These are phyloP conservation scores for Stereum hirsutum DNA, from an alignment of 1,284 basidiomycete species.

Conservation along the genomic window DNA sequence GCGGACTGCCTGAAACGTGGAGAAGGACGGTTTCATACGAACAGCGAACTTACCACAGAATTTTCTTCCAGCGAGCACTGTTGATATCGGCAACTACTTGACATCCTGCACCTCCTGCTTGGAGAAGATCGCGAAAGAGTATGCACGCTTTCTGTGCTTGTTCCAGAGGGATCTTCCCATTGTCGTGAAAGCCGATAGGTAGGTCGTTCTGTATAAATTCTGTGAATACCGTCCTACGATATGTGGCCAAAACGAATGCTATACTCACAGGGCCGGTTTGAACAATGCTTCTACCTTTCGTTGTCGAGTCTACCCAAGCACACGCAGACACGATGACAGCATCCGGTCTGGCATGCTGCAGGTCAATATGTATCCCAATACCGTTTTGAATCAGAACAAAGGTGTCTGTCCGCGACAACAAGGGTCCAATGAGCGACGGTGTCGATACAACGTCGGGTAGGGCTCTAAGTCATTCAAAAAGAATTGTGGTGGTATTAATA, in stretches of 20 bases:
- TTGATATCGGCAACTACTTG: slow-evolving; percentile 27
- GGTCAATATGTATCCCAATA: slow-evolving; percentile 28
- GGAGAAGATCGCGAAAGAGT: slow-evolving; percentile 22
- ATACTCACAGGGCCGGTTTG: slow-evolving; percentile 19
- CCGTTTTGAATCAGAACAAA: slow-evolving; percentile 31
- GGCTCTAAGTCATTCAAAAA: slow-evolving; percentile 9
- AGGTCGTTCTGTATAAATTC: slow-evolving; percentile 17
- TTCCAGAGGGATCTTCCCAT: slow-evolving; percentile 10
- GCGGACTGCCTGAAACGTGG: neutral
- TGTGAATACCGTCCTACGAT: neutral
- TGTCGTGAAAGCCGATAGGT: slow-evolving; percentile 23
- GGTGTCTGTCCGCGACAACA: slow-evolving; percentile 16
- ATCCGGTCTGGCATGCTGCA: slow-evolving; percentile 19
- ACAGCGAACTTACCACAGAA: slow-evolving; percentile 24
- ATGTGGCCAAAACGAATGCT: neutral
- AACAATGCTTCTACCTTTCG: slow-evolving; percentile 19
- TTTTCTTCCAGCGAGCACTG: slow-evolving; percentile 34
- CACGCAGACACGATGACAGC: slow-evolving; percentile 25
- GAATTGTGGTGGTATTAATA: neutral
- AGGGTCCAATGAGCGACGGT: slow-evolving; percentile 19
- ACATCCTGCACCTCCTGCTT: slow-evolving; percentile 24
- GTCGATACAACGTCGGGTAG: slow-evolving; percentile 24
- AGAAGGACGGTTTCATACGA: neutral
- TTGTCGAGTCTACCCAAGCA: slow-evolving; percentile 31
- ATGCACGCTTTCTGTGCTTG: slow-evolving; percentile 17